Percentiles rank a stretch among this genome's conserved stretches.
These are phyloP conservation scores for Knufia fluminis DNA, from an alignment of 2,329 filamentous ascomycete species.

Conservation along the genomic window DNA sequence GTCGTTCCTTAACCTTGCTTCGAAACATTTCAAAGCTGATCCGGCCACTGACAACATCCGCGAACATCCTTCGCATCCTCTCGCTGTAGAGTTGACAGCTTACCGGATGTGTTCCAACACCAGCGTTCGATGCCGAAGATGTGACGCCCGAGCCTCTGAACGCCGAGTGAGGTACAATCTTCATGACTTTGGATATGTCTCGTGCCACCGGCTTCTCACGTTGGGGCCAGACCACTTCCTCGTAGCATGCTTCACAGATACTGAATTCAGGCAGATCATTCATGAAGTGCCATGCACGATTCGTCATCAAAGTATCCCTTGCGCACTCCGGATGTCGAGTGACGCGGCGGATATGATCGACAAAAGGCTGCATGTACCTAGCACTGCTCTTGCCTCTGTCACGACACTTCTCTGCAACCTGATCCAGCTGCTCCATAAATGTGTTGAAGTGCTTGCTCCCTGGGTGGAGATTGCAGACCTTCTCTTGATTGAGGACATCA, in stretches of 20 bases:
- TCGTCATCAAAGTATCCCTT: slow-evolving; percentile 52
- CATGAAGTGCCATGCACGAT: slow-evolving; percentile 68
- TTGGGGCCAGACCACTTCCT: slow-evolving; percentile 65
- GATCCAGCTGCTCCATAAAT: slow-evolving; percentile 49
- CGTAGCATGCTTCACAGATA: slow-evolving; percentile 79
- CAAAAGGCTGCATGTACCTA: slow-evolving; percentile 47
- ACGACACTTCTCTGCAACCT: slow-evolving; percentile 39
- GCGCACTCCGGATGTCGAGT: slow-evolving; percentile 54
- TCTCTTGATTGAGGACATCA: slow-evolving; percentile 36
- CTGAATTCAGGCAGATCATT: slow-evolving; percentile 66
- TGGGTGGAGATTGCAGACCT: slow-evolving; percentile 62
- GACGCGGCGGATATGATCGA: slow-evolving; percentile 54
- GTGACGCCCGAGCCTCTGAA: background rate
- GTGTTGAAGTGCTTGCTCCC: slow-evolving; percentile 47
- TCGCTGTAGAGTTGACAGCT: slow-evolving; percentile 73
- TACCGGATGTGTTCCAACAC: slow-evolving; percentile 27
- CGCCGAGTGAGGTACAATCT: slow-evolving; percentile 39
- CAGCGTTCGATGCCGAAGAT: background rate
- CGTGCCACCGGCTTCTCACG: slow-evolving; percentile 49
- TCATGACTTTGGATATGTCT: slow-evolving; percentile 55
- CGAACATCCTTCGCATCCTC: slow-evolving; percentile 68
- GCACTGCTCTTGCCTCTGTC: slow-evolving; percentile 13
- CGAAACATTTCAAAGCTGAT: slow-evolving; percentile 60
- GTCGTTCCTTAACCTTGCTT: slow-evolving; percentile 49
- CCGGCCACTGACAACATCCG: slow-evolving; percentile 50